Evolutionary conservation across 2,329 filamentous ascomycete species (phyloP), one percentile per base, ranked within the genome.

Genomic region (Mariannaea elegans): DNA sequence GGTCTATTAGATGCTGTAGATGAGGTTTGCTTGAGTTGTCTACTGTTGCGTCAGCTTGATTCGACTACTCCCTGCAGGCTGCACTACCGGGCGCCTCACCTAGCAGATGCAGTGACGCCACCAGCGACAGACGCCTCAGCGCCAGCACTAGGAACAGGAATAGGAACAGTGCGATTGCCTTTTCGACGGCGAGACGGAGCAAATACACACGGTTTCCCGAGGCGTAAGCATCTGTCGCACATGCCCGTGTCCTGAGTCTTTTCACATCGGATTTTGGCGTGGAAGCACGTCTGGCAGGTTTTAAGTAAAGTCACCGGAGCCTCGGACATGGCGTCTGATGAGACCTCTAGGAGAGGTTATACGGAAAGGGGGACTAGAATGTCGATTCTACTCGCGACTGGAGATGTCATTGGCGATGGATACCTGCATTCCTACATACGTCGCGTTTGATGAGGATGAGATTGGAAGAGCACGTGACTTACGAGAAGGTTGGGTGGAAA

Each of bases 231-330:
- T 18, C 74, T 60, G 29, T 76, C 73, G 58, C 73, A 76, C 39
- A 69, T 60, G 21, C 64, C 70, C 9, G 73, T 73, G n/a, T 74
- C 67, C 18, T 76, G 72, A 0, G 74, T 71, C 38, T 72, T 74
- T 42, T 73, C 68, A 56, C 74, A 76, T 14, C 72, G 65, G n/a
- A 76, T 76, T 42, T 76, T 76, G 51, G 73, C 74, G 21, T 73
- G 71, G 52, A 73, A 74, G 57, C 74, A 76, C 19, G 72, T 72
- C 58, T 75, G 73, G 39, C 74, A 76, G 7, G 74, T 76, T 51
- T 74, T 75, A 31, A 70, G 61, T 41, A 70, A 45, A 10, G 54
- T 16, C 45, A 48, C 53, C 36, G 54, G 29, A 42, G 36, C 54
- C 38, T 56, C 54, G 54, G 54, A 50, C 54, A 56, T 56, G 45